Evolutionary conservation across 1,284 basidiomycete genomes (phyloP).

Genomic region (Mycena citricolor): DNA sequence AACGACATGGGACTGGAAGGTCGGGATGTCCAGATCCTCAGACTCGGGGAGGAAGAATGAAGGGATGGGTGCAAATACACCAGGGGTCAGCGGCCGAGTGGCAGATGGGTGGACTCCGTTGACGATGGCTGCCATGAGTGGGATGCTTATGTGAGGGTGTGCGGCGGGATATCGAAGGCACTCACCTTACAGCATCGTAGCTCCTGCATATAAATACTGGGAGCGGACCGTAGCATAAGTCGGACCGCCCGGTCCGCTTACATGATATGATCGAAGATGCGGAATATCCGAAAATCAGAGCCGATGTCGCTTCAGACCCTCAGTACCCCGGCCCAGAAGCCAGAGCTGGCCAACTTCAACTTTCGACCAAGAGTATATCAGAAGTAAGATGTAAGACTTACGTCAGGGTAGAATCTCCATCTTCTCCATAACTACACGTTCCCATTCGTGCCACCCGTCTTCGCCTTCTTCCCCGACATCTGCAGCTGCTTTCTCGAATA

Average conservation of each 20-base stretch:
- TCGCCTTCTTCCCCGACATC: conserved; percentile 54
- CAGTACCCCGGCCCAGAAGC: no score
- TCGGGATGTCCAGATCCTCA: conserved; percentile 79
- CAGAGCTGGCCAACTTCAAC: no score
- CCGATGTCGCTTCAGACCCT: no score
- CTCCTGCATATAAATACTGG: no score
- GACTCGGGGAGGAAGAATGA: conserved; percentile 77
- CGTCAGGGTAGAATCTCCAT: conserved; percentile 48
- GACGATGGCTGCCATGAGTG: conserved; percentile 41
- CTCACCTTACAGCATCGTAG: no score
- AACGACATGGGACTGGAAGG: conserved; percentile 75
- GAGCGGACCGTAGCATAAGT: no score
- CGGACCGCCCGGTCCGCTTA: no score
- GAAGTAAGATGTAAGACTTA: no score
- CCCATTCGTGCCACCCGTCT: conserved; percentile 72
- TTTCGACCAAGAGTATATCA: no score
- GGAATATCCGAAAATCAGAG: no score
- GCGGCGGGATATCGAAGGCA: no score
- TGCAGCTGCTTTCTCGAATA: conserved; percentile 67
- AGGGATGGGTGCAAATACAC: conserved; percentile 84
- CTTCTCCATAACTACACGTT: conserved; percentile 62
- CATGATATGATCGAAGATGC: no score
- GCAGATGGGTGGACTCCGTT: conserved; percentile 31
- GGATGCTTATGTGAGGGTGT: conserved; percentile 4
- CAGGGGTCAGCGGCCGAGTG: conserved; percentile 64